Base-by-base conservation (phyloP, 768 basidiomycete genomes). In the Collybia sordida region DNA sequence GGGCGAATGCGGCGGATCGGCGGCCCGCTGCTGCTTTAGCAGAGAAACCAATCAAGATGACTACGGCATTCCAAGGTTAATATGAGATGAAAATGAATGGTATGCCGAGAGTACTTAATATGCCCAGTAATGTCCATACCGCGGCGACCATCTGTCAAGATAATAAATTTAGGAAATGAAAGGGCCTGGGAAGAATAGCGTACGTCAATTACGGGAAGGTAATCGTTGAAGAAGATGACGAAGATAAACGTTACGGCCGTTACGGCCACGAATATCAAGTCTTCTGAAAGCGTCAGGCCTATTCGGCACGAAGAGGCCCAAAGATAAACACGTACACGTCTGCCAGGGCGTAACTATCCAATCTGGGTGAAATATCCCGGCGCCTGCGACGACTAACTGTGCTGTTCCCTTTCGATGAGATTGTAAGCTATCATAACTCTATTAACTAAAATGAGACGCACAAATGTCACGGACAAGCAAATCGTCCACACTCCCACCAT, bases 401-500 rank as follows among this genome's bases (percentile, higher is more conserved):
- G 78, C 77, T 6, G 81, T 82, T 37, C 82, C 83, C 79, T 70
- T 42, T 15, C 36, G 15, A 14, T 7, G 22, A 3, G 14, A 28
- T n/a, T 25, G 27, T 24, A 0, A 25, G 31, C 18, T 49, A 24
- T 46, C 51, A 31, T 6, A 7, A 2, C 31, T 14, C 31, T 12
- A 3, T 11, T 14, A 3, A 4, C 3, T 14, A 11, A 31, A 31
- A 6, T 31, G 14, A 12, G 31, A 31, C 66, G 42, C 63, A 81
- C 82, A 58, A 87, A 87, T 3, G 78, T 82, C 5, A 84, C 84
- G 8, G 83, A 84, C 31, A 86, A 58, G n/a, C 81, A 78, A 49
- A 82, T 73, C 0, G 80, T 86, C 83, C 85, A 87, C 12, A 85
- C 81, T 21, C 85, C 85, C 23, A 84, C 82, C 57, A 85, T 70